These are phyloP conservation scores for Scortechinia acanthostroma DNA, from an alignment of 2,329 filamentous ascomycete species.

Conservation along the genomic window DNA sequence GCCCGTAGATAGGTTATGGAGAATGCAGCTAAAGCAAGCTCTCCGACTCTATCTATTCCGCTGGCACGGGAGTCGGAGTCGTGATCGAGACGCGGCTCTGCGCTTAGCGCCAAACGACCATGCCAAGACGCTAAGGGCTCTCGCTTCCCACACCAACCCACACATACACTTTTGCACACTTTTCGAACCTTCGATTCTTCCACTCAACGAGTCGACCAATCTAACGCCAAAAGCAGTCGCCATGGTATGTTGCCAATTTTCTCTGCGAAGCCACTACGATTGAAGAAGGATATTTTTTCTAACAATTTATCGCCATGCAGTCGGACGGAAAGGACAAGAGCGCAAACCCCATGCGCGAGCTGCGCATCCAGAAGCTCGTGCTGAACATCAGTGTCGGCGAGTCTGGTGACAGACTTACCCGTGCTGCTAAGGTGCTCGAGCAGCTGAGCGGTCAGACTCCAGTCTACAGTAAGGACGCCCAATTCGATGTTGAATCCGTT, in stretches of 20 bases:
- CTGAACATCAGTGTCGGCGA: slow-evolving; percentile 99
- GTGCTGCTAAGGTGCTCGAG: slow-evolving; percentile 99
- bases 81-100: slow-evolving; percentile 10
- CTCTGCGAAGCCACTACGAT: slow-evolving; percentile 12
- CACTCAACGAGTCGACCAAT: slow-evolving; percentile 22
- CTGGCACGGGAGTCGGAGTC: not conserved
- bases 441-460: slow-evolving; percentile 99
- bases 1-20: too few species aligned
- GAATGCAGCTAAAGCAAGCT: too few species aligned
- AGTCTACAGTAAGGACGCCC: slow-evolving; percentile 78
- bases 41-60: not conserved
- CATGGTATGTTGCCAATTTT: slow-evolving; percentile 30
- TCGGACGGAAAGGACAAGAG: slow-evolving; percentile 72
- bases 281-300: slow-evolving; percentile 13
- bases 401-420: slow-evolving; percentile 99
- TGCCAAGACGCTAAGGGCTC: slow-evolving; percentile 25
- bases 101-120: slow-evolving; percentile 12
- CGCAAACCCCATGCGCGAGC: slow-evolving; percentile 98
- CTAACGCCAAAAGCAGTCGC: slow-evolving; percentile 28
- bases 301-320: slow-evolving; percentile 27
- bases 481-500: not conserved
- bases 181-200: slow-evolving; percentile 16
- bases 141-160: slow-evolving; percentile 20
- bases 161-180: slow-evolving; percentile 20
- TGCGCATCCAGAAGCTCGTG: slow-evolving; percentile 98